Conservation (phyloP, 2,329 filamentous ascomycete genomes). For the Diaporthe citriasiana region DNA sequence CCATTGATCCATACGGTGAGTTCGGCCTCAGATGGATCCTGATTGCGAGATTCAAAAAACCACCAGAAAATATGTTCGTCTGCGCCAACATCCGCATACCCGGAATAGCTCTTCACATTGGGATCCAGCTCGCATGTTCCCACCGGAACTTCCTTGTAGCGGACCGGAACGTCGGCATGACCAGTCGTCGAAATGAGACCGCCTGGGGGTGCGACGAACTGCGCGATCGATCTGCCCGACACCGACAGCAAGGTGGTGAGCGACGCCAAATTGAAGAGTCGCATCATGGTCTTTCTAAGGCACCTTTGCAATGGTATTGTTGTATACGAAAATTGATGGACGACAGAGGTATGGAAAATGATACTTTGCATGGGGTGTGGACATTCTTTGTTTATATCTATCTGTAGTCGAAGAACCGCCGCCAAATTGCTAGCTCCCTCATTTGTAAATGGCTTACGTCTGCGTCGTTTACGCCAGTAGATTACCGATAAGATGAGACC, state of each 20-base stretch:
- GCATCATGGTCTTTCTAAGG: neutral
- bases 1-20: constrained; percentile 68
- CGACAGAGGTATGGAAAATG: neutral
- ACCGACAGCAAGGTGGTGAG: constrained; percentile 5
- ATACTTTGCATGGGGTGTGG: neutral
- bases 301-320: neutral
- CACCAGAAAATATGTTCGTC: constrained; percentile 61
- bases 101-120: constrained; percentile 57
- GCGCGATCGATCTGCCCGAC: constrained; percentile 40
- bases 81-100: constrained; percentile 58
- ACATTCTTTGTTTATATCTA: neutral
- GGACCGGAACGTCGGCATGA: constrained; percentile 56
- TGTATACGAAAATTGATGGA: neutral
- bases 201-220: constrained; percentile 55
- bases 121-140: constrained; percentile 61
- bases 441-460: constrained; percentile 14
- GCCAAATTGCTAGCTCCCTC: neutral
- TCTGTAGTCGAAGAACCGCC: neutral
- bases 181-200: constrained; percentile 53
- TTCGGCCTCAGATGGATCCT: constrained; percentile 59
- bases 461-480: neutral
- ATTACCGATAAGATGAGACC: constrained; percentile 25
- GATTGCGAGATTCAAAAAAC: constrained; percentile 65
- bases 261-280: constrained; percentile 8
- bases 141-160: constrained; percentile 63